These are phyloP conservation scores for Aspergillus amoenus DNA, from an alignment of 2,329 filamentous ascomycete genomes.

Conservation along the genomic window DNA sequence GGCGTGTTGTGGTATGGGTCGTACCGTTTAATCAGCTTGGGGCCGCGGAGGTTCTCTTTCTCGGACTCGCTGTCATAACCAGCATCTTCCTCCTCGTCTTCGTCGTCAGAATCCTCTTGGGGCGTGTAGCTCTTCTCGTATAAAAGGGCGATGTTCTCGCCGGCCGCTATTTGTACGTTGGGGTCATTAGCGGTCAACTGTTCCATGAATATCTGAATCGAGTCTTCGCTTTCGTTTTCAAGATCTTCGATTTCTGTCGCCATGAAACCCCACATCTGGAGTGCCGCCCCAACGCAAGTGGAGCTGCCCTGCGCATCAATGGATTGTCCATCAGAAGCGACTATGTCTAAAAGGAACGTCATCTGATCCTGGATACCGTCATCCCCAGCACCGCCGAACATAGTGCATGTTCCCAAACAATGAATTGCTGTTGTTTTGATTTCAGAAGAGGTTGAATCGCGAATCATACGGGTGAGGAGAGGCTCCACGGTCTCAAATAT, in stretches of 20 bases:
- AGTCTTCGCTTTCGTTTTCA: constrained; percentile 66
- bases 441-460: constrained; percentile 63
- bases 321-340: constrained; percentile 73
- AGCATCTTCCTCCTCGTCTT: constrained; percentile 56
- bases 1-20: constrained; percentile 65
- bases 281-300: constrained; percentile 69
- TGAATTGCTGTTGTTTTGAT: constrained; percentile 73
- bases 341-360: constrained; percentile 72
- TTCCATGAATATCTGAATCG: constrained; percentile 78
- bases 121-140: constrained; percentile 71
- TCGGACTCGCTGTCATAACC: constrained; percentile 48
- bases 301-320: constrained; percentile 71
- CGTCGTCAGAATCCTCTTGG: constrained; percentile 58
- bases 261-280: constrained; percentile 77
- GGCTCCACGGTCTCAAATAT: constrained; percentile 64
- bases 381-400: constrained; percentile 72
- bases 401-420: constrained; percentile 67
- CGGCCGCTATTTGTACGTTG: constrained; percentile 73
- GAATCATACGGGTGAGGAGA: constrained; percentile 61
- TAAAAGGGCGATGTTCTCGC: constrained; percentile 76
- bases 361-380: constrained; percentile 70
- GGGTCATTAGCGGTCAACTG: constrained; percentile 76
- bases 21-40: constrained; percentile 61
- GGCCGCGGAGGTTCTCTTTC: constrained; percentile 39
- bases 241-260: constrained; percentile 76